Evolutionary conservation across 257 asterid genomes (phyloP).

Genomic region (Mitragyna speciosa): DNA sequence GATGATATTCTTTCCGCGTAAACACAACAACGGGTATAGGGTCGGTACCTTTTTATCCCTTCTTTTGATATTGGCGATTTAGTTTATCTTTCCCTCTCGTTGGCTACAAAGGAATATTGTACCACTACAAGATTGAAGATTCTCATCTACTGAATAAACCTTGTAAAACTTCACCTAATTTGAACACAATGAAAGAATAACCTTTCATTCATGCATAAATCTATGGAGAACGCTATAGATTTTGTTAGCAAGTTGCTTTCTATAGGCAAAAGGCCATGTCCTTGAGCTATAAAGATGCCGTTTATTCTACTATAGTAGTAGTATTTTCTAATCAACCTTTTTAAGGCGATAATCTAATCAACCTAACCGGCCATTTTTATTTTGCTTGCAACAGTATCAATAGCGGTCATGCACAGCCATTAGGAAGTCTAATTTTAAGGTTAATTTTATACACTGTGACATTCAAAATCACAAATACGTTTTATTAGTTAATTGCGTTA

Average conservation of each 20-base stretch:
- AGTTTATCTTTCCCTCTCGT: neutral
- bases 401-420: too few relatives aligned
- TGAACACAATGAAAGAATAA: slow-evolving; percentile 10
- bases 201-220: neutral
- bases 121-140: slow-evolving; percentile 9
- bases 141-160: neutral
- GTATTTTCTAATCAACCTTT: slow-evolving; percentile 1
- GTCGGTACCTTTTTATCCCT: neutral
- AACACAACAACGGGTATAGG: slow-evolving; percentile 5
- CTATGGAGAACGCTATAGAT: neutral
- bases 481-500: too few relatives aligned
- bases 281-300: neutral
- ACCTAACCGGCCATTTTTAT: slow-evolving; percentile 7
- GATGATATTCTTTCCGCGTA: slow-evolving; percentile 20
- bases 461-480: too few relatives aligned
- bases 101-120: neutral
- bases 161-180: slow-evolving; percentile 5
- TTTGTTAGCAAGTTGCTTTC: slow-evolving; percentile 30
- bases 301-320: neutral
- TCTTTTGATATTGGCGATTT: neutral
- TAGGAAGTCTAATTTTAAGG: too few relatives aligned
- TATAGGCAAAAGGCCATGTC: slow-evolving; percentile 12
- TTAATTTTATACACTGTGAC: too few relatives aligned
- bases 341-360: neutral
- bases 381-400: neutral